phyloP scores from a whole-genome alignment of 345 rosid species.

The Salix udensis region DNA sequence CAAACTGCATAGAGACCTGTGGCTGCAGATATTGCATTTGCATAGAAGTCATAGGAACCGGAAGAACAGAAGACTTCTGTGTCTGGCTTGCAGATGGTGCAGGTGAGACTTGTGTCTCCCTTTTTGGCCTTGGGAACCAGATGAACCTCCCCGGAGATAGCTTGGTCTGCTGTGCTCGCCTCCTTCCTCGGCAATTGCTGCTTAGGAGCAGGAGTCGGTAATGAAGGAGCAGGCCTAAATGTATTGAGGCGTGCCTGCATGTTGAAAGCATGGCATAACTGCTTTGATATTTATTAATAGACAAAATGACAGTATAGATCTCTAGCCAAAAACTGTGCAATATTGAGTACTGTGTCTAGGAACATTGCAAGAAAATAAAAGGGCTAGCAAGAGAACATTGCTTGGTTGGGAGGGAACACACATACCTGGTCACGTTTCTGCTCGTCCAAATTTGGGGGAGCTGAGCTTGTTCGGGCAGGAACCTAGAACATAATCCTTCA shows the following conservation, averaged over 20 bases:
- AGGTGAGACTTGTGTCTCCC: slow-evolving; percentile 54
- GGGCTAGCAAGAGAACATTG: neutral
- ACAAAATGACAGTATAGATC: neutral
- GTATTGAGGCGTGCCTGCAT: slow-evolving; percentile 72
- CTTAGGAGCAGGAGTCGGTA: slow-evolving; percentile 57
- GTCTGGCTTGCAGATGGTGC: slow-evolving; percentile 42
- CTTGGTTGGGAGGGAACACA: neutral
- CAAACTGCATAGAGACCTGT: slow-evolving; percentile 64
- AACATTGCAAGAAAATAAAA: neutral
- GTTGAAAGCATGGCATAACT: slow-evolving; percentile 2
- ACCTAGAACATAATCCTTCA: slow-evolving; percentile 40
- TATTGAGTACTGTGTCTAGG: neutral
- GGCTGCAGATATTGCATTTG: slow-evolving; percentile 68
- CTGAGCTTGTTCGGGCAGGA: slow-evolving; percentile 95
- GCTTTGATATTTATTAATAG: neutral
- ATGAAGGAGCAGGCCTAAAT: slow-evolving; percentile 41
- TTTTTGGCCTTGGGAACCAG: slow-evolving; percentile 43
- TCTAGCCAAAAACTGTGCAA: neutral
- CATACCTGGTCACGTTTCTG: slow-evolving; percentile 87
- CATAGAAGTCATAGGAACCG: slow-evolving; percentile 58
- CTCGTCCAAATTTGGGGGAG: slow-evolving; percentile 97
- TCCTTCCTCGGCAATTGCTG: slow-evolving; percentile 51
- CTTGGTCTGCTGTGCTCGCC: slow-evolving; percentile 36
- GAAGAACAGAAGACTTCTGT: slow-evolving; percentile 53
- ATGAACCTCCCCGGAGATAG: slow-evolving; percentile 43